A percentile compares a stretch with the other conserved stretches of the same genome.
phyloP scores from a whole-genome alignment of 345 rosid genomes.

The Eucalyptus pauciflora region DNA sequence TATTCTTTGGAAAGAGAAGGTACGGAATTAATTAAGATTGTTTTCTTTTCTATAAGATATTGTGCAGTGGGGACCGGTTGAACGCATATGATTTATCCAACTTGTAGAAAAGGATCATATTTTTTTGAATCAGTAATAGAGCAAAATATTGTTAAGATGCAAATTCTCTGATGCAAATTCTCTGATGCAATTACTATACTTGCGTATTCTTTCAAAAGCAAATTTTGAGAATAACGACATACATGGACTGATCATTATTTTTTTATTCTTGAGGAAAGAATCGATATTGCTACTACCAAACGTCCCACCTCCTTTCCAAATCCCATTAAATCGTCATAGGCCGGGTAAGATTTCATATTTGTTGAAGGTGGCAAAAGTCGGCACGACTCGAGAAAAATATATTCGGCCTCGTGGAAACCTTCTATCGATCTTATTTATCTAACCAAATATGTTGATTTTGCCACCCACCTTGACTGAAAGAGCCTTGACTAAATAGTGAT shows the following conservation, averaged over 20 bases:
- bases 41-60: background rate
- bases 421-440: background rate
- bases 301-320: background rate
- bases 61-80: background rate
- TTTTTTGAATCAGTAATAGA: background rate
- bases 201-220: background rate
- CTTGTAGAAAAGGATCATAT: background rate
- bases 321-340: background rate
- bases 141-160: background rate
- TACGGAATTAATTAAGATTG: background rate
- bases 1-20: background rate
- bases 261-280: background rate
- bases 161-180: background rate
- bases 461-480: background rate
- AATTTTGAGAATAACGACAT: background rate
- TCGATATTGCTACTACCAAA: background rate
- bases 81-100: background rate
- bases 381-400: background rate
- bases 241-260: background rate
- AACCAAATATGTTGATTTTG: background rate
- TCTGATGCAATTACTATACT: background rate
- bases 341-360: background rate
- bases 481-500: background rate
- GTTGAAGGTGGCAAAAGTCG: background rate
- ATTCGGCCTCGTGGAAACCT: background rate